Evolutionary conservation across 2,329 filamentous ascomycete genomes (phyloP), one percentile per base, ranked within the genome.

Genomic region (Diplodia corticola): DNA sequence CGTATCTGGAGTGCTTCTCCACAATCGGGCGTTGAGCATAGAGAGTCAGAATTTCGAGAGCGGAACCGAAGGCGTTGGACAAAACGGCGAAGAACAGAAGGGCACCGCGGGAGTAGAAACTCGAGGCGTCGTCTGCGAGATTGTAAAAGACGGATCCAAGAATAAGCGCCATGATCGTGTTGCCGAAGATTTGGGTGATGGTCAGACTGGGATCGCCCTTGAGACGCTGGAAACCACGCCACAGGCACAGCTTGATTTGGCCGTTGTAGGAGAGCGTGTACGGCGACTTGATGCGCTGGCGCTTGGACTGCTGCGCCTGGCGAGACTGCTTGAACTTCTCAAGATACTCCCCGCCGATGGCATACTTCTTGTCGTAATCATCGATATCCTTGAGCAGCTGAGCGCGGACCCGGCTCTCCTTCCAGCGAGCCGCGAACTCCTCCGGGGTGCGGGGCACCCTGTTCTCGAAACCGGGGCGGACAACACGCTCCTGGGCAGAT

Each of bases 21-120:
- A 96, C 91, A 71, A 96, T 95, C 1, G 91, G 90, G 28, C 93
- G 89, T 84, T 96, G 91, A 1, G 90, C 85, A 73, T 93, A 96
- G 2, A 96, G 83, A 0, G 90, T 92, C 30, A 93, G 78, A 76
- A 94, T 93, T 77, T 93, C 91, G 28, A 93, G 83, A 64, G 89
- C 89, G 74, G 86, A 88, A 66, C 87, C 84, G 73, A 93, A 93
- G 59, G 91, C 91, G 75, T 93, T 93, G 78, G 93, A 86, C 68
- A 96, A 81, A 73, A 92, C 86, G 69, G 91, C 89, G 73, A 95
- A 93, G 85, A 95, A 96, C 50, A 96, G 80, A 13, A 95, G 82
- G 33, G 89, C 88, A 69, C 89, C 90, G 68, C 91, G 87, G 70
- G 86, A 85, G 80, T 88, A 93, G 81, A 95, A 93, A 72, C 88